Conservation (phyloP, 805 yeast genomes). For the Pichia cephalocereana region DNA sequence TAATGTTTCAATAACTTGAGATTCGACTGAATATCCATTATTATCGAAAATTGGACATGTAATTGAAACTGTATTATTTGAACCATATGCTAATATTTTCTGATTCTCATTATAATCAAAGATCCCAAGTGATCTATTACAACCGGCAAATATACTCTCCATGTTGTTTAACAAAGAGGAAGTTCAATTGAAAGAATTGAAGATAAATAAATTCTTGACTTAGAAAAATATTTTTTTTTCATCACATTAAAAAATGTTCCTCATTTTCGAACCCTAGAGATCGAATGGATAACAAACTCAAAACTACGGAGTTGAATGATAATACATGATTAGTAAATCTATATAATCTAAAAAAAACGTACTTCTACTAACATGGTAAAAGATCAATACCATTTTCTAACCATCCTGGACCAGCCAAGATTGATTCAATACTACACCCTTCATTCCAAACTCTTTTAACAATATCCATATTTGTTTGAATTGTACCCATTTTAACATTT, state of each 20-base stretch:
- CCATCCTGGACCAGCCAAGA: slow-evolving; percentile 37
- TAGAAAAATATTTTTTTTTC: no score
- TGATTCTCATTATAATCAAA: slow-evolving; percentile 38
- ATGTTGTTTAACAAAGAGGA: slow-evolving; percentile 1
- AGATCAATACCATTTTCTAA: slow-evolving; percentile 42
- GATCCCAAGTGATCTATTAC: slow-evolving; percentile 55
- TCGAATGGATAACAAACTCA: no score
- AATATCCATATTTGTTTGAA: slow-evolving; percentile 33
- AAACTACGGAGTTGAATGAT: no score
- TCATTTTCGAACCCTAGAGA: no score
- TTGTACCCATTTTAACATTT: slow-evolving; percentile 48
- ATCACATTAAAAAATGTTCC: no score
- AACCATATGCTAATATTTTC: slow-evolving; percentile 59
- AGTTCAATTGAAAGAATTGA: no score
- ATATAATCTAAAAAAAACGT: not conserved
- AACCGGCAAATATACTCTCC: slow-evolving; percentile 64
- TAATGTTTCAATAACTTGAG: slow-evolving; percentile 38
- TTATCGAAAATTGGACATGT: slow-evolving; percentile 44
- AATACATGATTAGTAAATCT: not conserved
- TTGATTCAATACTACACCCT: slow-evolving; percentile 33
- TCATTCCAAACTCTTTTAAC: slow-evolving; percentile 40
- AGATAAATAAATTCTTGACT: no score
- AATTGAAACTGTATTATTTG: slow-evolving; percentile 54
- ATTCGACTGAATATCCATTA: slow-evolving; percentile 31
- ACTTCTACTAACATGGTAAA: slow-evolving; percentile 25